A percentile compares a stretch with the other conserved stretches of the same genome.
phyloP scores from a whole-genome alignment of 2,329 filamentous ascomycete genomes.

The Microascus cirrosus region DNA sequence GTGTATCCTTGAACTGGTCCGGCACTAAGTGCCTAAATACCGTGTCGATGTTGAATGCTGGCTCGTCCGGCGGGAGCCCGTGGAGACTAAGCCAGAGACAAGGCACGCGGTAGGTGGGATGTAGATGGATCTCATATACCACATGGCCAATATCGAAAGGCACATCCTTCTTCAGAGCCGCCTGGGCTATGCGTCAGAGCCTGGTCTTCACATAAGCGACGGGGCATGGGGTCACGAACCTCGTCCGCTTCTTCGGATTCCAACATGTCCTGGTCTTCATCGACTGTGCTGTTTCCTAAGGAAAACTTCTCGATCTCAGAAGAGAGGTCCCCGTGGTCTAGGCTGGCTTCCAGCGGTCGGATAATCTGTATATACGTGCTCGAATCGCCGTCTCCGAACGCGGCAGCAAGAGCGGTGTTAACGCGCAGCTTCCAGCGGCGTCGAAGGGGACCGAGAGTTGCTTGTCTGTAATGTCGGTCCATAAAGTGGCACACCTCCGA shows the following conservation, averaged over 20 bases:
- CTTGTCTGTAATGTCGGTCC: slow-evolving; percentile 46
- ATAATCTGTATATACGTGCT: slow-evolving; percentile 46
- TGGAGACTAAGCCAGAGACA: slow-evolving; percentile 66
- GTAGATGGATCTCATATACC: slow-evolving; percentile 64
- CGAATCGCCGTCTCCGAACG: slow-evolving; percentile 30
- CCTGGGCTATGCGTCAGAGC: slow-evolving; percentile 17
- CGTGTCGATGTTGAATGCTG: slow-evolving; percentile 51
- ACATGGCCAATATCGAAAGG: slow-evolving; percentile 32
- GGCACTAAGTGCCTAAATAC: slow-evolving; percentile 64
- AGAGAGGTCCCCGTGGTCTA: slow-evolving; percentile 33
- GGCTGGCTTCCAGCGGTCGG: slow-evolving; percentile 33
- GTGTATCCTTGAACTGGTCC: slow-evolving; percentile 46
- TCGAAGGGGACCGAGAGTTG: slow-evolving; percentile 42
- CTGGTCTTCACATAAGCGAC: not conserved
- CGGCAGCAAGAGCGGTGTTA: slow-evolving; percentile 37
- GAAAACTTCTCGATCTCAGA: slow-evolving; percentile 33
- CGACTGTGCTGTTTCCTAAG: slow-evolving; percentile 18
- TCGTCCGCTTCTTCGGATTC: slow-evolving; percentile 39
- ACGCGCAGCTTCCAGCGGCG: slow-evolving; percentile 42
- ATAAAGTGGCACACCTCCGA: slow-evolving; percentile 51
- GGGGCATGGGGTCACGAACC: slow-evolving; percentile 20
- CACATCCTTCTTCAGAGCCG: slow-evolving; percentile 22
- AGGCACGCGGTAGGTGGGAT: slow-evolving; percentile 63
- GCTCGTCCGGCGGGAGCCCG: slow-evolving; percentile 41
- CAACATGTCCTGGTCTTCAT: slow-evolving; percentile 27